Evolutionary conservation across 768 basidiomycete species (phyloP), one percentile per base, ranked within the genome.

Genomic region (Lactifluus echinatus): DNA sequence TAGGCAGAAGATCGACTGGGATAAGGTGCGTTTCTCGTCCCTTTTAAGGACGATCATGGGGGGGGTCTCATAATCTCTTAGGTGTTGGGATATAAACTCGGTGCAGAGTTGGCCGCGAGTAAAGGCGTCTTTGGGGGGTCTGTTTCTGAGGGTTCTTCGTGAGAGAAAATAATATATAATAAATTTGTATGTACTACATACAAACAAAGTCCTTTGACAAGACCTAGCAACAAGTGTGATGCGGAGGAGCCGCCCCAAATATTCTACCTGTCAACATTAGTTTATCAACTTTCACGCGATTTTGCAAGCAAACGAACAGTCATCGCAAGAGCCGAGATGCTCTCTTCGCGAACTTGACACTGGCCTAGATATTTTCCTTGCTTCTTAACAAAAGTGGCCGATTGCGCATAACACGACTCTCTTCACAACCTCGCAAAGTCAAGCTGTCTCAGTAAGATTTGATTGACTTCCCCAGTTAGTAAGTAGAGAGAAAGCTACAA

Each of bases 1-100:
- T 12, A 79, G 91, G 64, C 89, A 91, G 68, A 97, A 97, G 71
- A 70, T 98, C 36, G 93, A 98, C 58, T 99, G 96, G 95, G 93
- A 95, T 61, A 91, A 85, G 78, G 91, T 89, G 28, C 51, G 63
- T 59, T 19, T 45, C n/a, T 23, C 21, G 28, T 60, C 11, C 19
- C 6, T 11, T 17, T 11, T 40, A 33, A 29, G 12, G 29, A 7
- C n/a, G n/a, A n/a, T 31, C 37, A 33, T 15, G 47, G 17, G 8
- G 2, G 39, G 34, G 6, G 24, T 21, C 56, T 31, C 59, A 37
- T 21, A 14, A 34, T 29, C 71, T 37, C 15, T 39, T 54, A 80
- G 79, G 79, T 81, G 17, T 68, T 74, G 53, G 80, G 80, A 36
- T 80, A 89, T 69, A 89, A 86, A 68, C 74, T 90, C 46, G 87